These are phyloP conservation scores for Helicostylum pulchrum DNA, from an alignment of 192 early-diverging fungal species.

Conservation along the genomic window DNA sequence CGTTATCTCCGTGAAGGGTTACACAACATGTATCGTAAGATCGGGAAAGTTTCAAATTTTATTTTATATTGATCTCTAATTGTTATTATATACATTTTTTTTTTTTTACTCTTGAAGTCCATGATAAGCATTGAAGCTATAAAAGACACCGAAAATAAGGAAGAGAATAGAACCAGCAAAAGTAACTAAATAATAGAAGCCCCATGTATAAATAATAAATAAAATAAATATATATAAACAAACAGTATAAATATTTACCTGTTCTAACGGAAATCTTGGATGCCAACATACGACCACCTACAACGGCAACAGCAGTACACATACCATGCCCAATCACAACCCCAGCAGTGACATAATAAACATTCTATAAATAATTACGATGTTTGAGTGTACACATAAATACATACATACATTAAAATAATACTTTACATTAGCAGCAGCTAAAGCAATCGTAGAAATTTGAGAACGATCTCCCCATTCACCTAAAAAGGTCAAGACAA, in stretches of 20 bases:
- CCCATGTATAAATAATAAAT: neutral
- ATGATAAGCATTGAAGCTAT: constrained; percentile 19
- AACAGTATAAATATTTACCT: constrained; percentile 41
- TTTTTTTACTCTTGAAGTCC: neutral
- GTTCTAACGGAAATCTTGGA: constrained; percentile 82
- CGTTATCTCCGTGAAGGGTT: too few relatives aligned
- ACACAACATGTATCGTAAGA: too few relatives aligned
- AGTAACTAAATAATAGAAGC: constrained; percentile 56
- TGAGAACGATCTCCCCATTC: constrained; percentile 99
- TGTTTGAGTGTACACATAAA: neutral
- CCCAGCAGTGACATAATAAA: constrained; percentile 87
- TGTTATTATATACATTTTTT: too few relatives aligned
- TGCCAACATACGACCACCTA: constrained; percentile 89
- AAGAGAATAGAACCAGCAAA: constrained; percentile 84
- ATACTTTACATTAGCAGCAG: constrained; percentile 74
- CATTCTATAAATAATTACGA: constrained; percentile 54
- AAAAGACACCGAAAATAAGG: constrained; percentile 67
- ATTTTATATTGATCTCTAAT: too few relatives aligned
- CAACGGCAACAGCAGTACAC: constrained; percentile 89
- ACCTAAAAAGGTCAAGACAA: constrained; percentile 93
- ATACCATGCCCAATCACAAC: constrained; percentile 86
- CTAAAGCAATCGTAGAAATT: constrained; percentile 93
- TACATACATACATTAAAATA: constrained; percentile 1
- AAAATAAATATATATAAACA: constrained; percentile 12
- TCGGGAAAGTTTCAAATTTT: too few relatives aligned